Conservation (phyloP, 1,284 basidiomycete species). For the Leucoagaricus sp. region DNA sequence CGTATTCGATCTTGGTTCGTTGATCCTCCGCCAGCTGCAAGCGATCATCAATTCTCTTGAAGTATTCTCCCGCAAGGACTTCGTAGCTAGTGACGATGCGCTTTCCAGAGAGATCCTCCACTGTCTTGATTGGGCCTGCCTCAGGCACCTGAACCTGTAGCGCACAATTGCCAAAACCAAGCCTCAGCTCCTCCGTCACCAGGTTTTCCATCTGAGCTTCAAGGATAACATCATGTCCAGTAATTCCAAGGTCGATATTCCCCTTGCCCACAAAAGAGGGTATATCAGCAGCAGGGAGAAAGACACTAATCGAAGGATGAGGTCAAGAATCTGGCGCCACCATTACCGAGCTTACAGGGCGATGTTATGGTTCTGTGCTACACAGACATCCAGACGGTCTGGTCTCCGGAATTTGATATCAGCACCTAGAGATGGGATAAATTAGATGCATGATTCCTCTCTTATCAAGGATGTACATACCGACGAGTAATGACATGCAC, state of each 20-base stretch:
- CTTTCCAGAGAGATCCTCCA: constrained; percentile 86
- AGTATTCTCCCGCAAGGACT: constrained; percentile 82
- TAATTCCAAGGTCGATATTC: constrained; percentile 92
- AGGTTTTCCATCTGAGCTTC: constrained; percentile 81
- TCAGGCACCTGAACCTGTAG: constrained; percentile 97
- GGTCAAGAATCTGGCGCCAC: neutral
- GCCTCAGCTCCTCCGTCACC: constrained; percentile 80
- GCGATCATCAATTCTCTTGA: constrained; percentile 69
- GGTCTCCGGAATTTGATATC: constrained; percentile 96
- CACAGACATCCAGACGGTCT: constrained; percentile 88
- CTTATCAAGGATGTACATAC: no score
- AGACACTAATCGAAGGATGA: constrained; percentile 62
- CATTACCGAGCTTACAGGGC: constrained; percentile 39
- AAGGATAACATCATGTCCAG: constrained; percentile 96
- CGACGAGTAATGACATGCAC: constrained; percentile 83
- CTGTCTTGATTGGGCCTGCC: constrained; percentile 62
- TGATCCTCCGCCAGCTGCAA: constrained; percentile 50
- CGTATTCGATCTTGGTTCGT: constrained; percentile 88
- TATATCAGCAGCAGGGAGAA: constrained; percentile 96
- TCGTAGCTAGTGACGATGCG: constrained; percentile 96
- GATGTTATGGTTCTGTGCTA: constrained; percentile 92
- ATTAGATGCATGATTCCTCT: no score
- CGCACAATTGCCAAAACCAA: constrained; percentile 94
- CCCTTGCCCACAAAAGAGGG: constrained; percentile 99
- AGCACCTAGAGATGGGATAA: constrained; percentile 73